A percentile compares a stretch with the other conserved stretches of the same genome.
These are phyloP conservation scores for Parastagonospora avenae DNA, from an alignment of 2,329 filamentous ascomycete species.

Conservation along the genomic window DNA sequence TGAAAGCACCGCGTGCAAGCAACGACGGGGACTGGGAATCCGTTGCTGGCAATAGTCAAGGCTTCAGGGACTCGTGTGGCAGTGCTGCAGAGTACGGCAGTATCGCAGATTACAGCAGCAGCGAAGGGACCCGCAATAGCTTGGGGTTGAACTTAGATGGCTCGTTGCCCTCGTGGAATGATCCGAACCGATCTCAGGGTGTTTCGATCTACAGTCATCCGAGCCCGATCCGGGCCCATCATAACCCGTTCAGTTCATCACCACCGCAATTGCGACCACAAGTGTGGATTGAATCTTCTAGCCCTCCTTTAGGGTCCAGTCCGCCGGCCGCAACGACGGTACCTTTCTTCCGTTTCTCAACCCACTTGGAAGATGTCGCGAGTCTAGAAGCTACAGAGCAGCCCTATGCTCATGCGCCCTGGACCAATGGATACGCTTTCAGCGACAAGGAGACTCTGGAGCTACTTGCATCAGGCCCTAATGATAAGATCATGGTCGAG, in stretches of 20 bases:
- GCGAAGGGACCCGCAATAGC: conserved; percentile 28
- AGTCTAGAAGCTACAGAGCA: conserved; percentile 12
- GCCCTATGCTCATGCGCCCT: conserved; percentile 22
- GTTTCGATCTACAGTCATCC: conserved; percentile 30
- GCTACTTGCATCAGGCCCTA: conserved; percentile 42
- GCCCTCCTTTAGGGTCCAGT: conserved; percentile 10
- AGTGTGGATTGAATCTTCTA: conserved; percentile 6
- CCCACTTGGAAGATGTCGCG: background rate
- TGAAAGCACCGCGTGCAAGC: background rate
- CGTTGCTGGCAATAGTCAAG: conserved; percentile 25
- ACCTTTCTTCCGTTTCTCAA: conserved; percentile 17
- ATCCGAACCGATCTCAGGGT: conserved; percentile 12
- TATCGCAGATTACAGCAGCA: conserved; percentile 42
- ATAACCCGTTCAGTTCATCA: conserved; percentile 37
- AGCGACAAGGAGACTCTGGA: conserved; percentile 42
- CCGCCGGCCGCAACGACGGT: conserved; percentile 22
- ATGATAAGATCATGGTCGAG: conserved; percentile 41
- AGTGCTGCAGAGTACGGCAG: conserved; percentile 44
- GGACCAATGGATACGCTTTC: conserved; percentile 28
- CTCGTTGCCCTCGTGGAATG: conserved; percentile 14
- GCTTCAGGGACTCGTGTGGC: conserved; percentile 23
- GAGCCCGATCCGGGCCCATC: conserved; percentile 24
- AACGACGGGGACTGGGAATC: conserved; percentile 45
- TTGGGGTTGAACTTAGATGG: conserved; percentile 15
- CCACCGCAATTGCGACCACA: conserved; percentile 25